Base-by-base conservation (phyloP, 2,329 filamentous ascomycete genomes). In the Dothistroma septosporum region DNA sequence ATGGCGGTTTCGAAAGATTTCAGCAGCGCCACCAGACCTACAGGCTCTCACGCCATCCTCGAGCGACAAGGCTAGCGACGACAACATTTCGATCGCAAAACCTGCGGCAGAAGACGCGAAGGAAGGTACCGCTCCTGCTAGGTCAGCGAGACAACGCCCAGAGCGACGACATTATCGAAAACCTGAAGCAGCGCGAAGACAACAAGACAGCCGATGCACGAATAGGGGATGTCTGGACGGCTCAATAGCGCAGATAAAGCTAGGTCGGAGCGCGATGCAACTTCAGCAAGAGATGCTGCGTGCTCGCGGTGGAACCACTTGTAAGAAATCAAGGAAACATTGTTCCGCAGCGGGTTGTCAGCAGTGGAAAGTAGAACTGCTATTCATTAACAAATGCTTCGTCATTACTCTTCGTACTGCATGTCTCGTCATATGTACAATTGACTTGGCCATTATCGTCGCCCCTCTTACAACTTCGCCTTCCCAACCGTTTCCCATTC, bases 401-500 rank as follows among this genome's bases (percentile, higher is more conserved):
- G 6, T 28, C 24, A 28, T 28, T 28, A 28, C 6, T 28, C 24
- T 28, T 28, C 24, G 24, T 28, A 28, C 24, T 28, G 24, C 24
- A 28, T 28, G 24, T 28, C 24, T 28, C 24, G 24, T 28, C 24
- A 28, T 28, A 28, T 28, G 24, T 28, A 28, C 24, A 28, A 6
- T 28, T 6, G 24, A 28, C 24, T 28, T 28, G 24, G 24, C 6
- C 24, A 3, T 6, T 28, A 6, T 28, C 24, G 24, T 28, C 24
- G 2, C 6, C 24, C 24, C 6, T 28, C 24, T 28, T 57, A 69
- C 60, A 70, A 37, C 55, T 70, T 71, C 33, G 67, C 47, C 41
- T 66, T 67, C 22, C 24, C 50, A 24, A 59, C 57, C 10, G 71
- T 63, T 47, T 65, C 64, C 72, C 70, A 75, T 61, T 77, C 75